phyloP scores from a whole-genome alignment of 495 filamentous ascomycete genomes.

The Annulohypoxylon stygium region DNA sequence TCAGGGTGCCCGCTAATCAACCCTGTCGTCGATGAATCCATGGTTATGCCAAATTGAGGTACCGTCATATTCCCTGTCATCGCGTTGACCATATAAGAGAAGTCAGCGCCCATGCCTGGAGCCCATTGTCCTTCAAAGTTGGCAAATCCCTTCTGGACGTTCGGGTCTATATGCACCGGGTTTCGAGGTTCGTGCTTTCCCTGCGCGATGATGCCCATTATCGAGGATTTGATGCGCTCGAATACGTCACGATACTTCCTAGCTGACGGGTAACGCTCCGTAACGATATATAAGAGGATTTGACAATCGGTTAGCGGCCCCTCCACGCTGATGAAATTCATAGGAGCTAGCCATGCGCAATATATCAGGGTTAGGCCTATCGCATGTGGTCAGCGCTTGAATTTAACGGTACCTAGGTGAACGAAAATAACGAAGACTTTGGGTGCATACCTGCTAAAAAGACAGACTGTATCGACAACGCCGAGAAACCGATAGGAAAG shows the following conservation, averaged over 20 bases:
- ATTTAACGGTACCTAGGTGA: neutral
- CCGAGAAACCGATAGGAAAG: constrained; percentile 66
- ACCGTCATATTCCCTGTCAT: constrained; percentile 46
- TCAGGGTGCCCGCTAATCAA: constrained; percentile 24
- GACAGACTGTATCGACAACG: constrained; percentile 67
- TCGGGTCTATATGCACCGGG: constrained; percentile 46
- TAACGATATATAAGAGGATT: constrained; percentile 67
- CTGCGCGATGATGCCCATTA: constrained; percentile 47
- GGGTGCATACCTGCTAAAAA: constrained; percentile 64
- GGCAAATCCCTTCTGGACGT: constrained; percentile 44
- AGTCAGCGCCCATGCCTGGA: constrained; percentile 40
- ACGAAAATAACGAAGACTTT: neutral
- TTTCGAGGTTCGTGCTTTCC: constrained; percentile 51
- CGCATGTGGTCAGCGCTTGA: constrained; percentile 3
- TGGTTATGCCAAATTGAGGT: constrained; percentile 26
- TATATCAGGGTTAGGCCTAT: constrained; percentile 52
- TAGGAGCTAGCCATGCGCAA: constrained; percentile 51
- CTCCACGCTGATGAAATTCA: constrained; percentile 44
- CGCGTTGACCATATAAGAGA: constrained; percentile 48
- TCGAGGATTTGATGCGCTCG: constrained; percentile 56
- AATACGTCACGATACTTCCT: constrained; percentile 69
- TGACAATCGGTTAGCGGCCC: constrained; percentile 58
- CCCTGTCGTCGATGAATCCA: constrained; percentile 19
- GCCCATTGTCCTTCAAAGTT: constrained; percentile 40
- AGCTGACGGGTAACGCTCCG: constrained; percentile 64